Conservation (phyloP, 78 protist genomes). For the Speleostelium caveatum region DNA sequence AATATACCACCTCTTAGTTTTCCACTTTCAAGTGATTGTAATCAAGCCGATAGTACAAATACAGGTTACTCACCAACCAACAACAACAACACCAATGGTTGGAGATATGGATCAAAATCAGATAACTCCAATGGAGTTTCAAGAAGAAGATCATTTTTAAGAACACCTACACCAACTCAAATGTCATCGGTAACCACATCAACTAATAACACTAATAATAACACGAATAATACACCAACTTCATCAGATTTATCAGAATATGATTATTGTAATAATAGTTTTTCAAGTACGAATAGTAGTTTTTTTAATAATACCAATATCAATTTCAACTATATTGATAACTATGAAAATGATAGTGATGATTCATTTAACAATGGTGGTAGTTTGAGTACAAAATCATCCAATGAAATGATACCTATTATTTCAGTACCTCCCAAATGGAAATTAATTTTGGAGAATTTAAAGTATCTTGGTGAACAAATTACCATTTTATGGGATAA, state of each 20-base stretch:
- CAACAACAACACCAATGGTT: not conserved
- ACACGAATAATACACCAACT: too few relatives aligned
- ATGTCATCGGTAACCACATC: too few relatives aligned
- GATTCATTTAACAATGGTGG: not conserved
- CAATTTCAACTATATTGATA: not conserved
- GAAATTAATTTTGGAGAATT: conserved; percentile 32
- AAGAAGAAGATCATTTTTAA: too few relatives aligned
- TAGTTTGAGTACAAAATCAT: not conserved
- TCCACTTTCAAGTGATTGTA: not conserved
- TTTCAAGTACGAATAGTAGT: not conserved
- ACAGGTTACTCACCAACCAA: too few relatives aligned
- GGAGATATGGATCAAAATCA: too few relatives aligned
- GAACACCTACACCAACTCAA: too few relatives aligned
- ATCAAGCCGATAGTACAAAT: not conserved
- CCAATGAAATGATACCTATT: too few relatives aligned
- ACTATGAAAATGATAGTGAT: not conserved
- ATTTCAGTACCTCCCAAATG: too few relatives aligned
- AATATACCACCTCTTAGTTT: conserved; percentile 58
- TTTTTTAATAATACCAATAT: not conserved
- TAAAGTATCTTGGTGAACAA: conserved; percentile 43
- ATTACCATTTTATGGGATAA: conserved; percentile 26
- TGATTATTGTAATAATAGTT: not conserved
- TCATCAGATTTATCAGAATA: not conserved
- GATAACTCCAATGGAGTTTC: too few relatives aligned
- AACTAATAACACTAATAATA: too few relatives aligned